Conservation (phyloP, 306 rosid genomes). For the Astragalus glycyphyllos region DNA sequence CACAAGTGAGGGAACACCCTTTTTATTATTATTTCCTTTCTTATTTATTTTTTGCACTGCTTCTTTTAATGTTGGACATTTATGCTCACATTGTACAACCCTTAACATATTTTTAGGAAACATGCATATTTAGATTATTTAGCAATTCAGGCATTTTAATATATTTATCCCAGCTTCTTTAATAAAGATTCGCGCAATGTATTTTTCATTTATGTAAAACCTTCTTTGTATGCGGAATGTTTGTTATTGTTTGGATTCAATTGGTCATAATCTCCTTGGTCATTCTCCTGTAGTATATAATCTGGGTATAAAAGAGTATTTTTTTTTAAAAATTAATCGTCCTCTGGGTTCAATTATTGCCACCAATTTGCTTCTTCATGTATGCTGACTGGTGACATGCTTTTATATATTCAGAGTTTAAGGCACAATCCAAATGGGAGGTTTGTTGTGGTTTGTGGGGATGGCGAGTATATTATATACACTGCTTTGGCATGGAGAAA, state of each 20-base stretch:
- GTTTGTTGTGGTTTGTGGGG: constrained; percentile 99
- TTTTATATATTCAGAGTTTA: constrained; percentile 66
- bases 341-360: constrained; percentile 14
- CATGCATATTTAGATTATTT: constrained; percentile 27
- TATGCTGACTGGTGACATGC: constrained; percentile 31
- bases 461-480: constrained; percentile 96
- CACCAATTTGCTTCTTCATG: constrained; percentile 37
- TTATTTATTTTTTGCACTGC: constrained; percentile 7
- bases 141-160: constrained; percentile 26
- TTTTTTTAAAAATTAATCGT: constrained; percentile 16
- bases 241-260: constrained; percentile 23
- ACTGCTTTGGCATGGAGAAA: constrained; percentile 99
- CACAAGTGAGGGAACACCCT: constrained; percentile 67
- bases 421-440: constrained; percentile 99
- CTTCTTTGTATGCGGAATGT: constrained; percentile 1
- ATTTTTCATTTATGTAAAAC: background rate
- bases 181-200: background rate
- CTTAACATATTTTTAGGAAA: background rate
- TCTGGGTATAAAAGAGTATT: constrained; percentile 19
- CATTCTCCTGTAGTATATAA: constrained; percentile 31
- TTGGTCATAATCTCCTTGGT: constrained; percentile 11
- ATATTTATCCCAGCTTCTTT: constrained; percentile 19
- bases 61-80: constrained; percentile 7
- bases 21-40: constrained; percentile 39
- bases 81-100: constrained; percentile 27